These are phyloP conservation scores for Diaporthe sp. DNA, from an alignment of 2,329 filamentous ascomycete species.

Conservation along the genomic window DNA sequence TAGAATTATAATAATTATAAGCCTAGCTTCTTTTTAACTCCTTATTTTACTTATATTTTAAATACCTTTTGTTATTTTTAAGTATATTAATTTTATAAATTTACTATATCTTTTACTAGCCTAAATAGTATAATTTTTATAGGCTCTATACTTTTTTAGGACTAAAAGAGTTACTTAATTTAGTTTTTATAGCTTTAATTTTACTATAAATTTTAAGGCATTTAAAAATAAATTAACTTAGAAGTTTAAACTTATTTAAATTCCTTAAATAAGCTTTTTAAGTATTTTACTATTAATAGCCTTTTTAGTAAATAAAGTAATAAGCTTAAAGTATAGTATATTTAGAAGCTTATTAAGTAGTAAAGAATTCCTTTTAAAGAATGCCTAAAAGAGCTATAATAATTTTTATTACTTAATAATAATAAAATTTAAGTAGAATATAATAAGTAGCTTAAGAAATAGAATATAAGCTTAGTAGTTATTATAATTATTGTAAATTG, in stretches of 20 bases:
- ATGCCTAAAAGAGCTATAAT: not conserved
- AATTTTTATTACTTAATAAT: not conserved
- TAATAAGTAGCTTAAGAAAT: not conserved
- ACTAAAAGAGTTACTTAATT: not conserved
- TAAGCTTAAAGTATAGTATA: not conserved
- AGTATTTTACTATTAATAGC: too few relatives aligned
- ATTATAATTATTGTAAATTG: not conserved
- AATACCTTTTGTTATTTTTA: too few relatives aligned
- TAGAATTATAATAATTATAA: too few relatives aligned
- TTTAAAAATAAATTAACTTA: not conserved
- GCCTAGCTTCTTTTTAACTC: too few relatives aligned
- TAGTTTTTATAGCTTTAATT: not conserved
- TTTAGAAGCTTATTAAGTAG: not conserved
- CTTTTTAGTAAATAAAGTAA: not conserved
- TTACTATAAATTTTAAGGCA: not conserved
- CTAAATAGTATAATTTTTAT: not conserved
- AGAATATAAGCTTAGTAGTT: not conserved
- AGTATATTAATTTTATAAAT: too few relatives aligned
- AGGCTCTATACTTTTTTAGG: not conserved
- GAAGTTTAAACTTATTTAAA: not conserved
- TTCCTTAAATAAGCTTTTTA: not conserved
- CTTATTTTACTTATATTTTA: too few relatives aligned
- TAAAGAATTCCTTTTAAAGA: not conserved
- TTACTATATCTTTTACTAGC: not conserved
- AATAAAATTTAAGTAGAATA: too few relatives aligned